Conservation (phyloP, 257 asterid genomes). For the Rehmannia glutinosa region DNA sequence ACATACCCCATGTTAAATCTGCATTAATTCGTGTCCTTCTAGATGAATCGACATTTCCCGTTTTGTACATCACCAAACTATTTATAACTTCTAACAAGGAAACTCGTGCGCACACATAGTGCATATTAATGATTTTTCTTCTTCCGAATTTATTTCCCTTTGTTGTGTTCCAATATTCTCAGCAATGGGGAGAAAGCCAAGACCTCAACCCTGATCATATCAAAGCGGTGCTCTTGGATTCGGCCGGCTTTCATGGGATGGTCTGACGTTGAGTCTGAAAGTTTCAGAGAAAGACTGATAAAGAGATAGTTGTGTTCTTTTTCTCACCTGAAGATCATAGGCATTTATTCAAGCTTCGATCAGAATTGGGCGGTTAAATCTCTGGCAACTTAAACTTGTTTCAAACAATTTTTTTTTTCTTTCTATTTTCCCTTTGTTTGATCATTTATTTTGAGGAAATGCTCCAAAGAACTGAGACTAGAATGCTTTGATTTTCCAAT, state of each 20-base stretch:
- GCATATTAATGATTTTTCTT: neutral
- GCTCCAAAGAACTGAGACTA: neutral
- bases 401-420: neutral
- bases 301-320: neutral
- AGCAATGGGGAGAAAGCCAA: slow-evolving; percentile 86
- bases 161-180: neutral
- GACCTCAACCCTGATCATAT: slow-evolving; percentile 77
- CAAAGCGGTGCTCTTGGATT: slow-evolving; percentile 68
- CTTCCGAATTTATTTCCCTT: neutral
- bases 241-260: slow-evolving; percentile 80
- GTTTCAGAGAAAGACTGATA: neutral
- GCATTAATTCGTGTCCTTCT: no score
- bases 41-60: no score
- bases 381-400: neutral
- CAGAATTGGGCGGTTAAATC: no score
- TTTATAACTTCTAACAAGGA: neutral
- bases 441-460: neutral
- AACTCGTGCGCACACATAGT: no score
- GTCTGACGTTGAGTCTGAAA: slow-evolving; percentile 23
- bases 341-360: neutral
- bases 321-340: neutral
- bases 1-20: neutral
- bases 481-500: neutral
- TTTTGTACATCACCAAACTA: neutral
- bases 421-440: neutral